phyloP scores from a whole-genome alignment of 148 eudicot genomes.

The Vaccinium macrocarpon region DNA sequence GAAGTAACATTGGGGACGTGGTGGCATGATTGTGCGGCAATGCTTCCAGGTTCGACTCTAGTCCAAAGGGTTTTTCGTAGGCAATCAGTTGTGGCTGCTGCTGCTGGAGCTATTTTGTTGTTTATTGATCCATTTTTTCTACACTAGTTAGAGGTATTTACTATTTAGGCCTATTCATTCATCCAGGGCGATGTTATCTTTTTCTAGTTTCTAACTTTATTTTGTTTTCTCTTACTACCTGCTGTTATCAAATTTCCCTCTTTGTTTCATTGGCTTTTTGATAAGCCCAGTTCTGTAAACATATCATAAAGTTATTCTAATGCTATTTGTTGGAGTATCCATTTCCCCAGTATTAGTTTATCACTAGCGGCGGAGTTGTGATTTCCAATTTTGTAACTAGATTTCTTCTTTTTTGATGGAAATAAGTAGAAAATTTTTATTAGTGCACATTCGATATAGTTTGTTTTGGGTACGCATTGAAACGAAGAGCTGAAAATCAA shows the following conservation, averaged over 20 bases:
- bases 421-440: background rate
- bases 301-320: background rate
- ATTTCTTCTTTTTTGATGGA: background rate
- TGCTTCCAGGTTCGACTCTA: background rate
- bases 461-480: no score
- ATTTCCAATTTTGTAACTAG: background rate
- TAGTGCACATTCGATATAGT: no score
- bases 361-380: background rate
- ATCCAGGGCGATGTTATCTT: background rate
- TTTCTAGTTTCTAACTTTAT: background rate
- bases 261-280: background rate
- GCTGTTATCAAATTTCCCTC: background rate
- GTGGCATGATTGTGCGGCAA: slow-evolving; percentile 8
- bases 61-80: background rate
- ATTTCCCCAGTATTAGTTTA: background rate
- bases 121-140: background rate
- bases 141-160: background rate
- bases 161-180: background rate
- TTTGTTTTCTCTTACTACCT: background rate
- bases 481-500: no score
- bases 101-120: slow-evolving; percentile 8
- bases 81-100: background rate
- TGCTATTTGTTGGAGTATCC: background rate
- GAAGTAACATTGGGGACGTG: background rate
- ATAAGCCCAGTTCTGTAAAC: background rate